A percentile compares a stretch with the other conserved stretches of the same genome.
These are phyloP conservation scores for Sporothrix euskadiensis DNA, from an alignment of 2,329 filamentous ascomycete species.

Conservation along the genomic window DNA sequence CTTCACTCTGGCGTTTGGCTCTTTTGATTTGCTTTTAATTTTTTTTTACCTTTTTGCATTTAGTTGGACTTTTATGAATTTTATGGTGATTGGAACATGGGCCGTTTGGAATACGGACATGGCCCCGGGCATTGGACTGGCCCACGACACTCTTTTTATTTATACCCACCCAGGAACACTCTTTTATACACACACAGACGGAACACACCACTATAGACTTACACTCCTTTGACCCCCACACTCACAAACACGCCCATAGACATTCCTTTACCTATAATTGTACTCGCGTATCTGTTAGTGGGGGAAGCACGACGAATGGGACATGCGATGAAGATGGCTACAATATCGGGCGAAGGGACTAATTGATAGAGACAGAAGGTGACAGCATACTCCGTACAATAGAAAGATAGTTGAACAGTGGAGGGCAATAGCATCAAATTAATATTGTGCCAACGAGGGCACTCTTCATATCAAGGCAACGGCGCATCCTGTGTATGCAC, in stretches of 20 bases:
- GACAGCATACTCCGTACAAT: neutral
- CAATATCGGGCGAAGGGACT: neutral
- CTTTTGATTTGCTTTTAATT: neutral
- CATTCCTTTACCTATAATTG: neutral
- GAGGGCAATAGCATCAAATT: neutral
- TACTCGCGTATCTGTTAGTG: neutral
- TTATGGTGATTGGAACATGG: neutral
- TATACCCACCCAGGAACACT: slow-evolving; percentile 3
- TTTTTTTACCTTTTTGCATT: neutral
- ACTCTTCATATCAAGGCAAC: neutral
- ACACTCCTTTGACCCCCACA: slow-evolving; percentile 18
- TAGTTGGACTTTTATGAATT: neutral
- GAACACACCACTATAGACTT: neutral
- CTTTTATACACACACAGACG: neutral
- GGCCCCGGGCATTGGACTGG: neutral
- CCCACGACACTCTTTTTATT: slow-evolving; percentile 15
- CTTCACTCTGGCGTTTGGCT: neutral
- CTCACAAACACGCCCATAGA: neutral
- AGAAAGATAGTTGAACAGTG: neutral
- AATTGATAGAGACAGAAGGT: neutral
- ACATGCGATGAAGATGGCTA: neutral
- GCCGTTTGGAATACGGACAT: neutral
- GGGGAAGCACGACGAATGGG: neutral
- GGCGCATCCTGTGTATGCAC: no score
- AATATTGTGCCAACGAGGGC: neutral